These are phyloP conservation scores for Vigna nakashimae DNA, from an alignment of 306 rosid species.

Conservation along the genomic window DNA sequence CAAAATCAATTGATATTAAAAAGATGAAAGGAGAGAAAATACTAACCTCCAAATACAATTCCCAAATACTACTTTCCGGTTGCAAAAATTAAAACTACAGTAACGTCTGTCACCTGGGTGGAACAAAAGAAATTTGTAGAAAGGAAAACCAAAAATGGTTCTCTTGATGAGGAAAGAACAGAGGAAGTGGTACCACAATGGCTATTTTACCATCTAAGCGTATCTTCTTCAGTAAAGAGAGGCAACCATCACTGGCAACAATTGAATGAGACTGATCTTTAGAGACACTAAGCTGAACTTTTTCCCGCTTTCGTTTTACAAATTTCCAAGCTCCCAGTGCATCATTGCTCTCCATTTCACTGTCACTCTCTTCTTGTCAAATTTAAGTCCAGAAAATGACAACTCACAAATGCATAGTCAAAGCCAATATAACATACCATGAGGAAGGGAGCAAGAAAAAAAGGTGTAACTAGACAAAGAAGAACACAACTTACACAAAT, in stretches of 20 bases:
- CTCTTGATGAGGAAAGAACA: constrained; percentile 3
- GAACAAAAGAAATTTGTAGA: background rate
- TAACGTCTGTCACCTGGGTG: background rate
- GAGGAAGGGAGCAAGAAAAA: background rate
- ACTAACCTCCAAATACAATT: too few species aligned
- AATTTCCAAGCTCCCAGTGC: constrained; percentile 58
- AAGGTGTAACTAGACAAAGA: background rate
- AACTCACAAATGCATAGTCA: constrained; percentile 33
- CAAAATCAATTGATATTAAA: too few species aligned
- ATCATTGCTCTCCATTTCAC: constrained; percentile 79
- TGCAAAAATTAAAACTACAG: background rate
- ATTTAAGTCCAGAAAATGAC: constrained; percentile 42
- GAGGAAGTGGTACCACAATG: background rate
- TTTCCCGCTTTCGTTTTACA: constrained; percentile 66
- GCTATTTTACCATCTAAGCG: constrained; percentile 64
- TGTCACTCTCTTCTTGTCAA: constrained; percentile 73
- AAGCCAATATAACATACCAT: constrained; percentile 22
- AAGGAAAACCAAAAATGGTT: background rate
- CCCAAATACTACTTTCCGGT: background rate
- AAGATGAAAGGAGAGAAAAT: too few species aligned
- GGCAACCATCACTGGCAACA: constrained; percentile 70
- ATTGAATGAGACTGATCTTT: constrained; percentile 61
- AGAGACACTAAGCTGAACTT: constrained; percentile 55
- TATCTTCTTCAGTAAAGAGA: constrained; percentile 68
- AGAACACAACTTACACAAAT: constrained; percentile 19